These are phyloP conservation scores for Aquilaria malaccensis DNA, from an alignment of 345 rosid genomes.

Conservation along the genomic window DNA sequence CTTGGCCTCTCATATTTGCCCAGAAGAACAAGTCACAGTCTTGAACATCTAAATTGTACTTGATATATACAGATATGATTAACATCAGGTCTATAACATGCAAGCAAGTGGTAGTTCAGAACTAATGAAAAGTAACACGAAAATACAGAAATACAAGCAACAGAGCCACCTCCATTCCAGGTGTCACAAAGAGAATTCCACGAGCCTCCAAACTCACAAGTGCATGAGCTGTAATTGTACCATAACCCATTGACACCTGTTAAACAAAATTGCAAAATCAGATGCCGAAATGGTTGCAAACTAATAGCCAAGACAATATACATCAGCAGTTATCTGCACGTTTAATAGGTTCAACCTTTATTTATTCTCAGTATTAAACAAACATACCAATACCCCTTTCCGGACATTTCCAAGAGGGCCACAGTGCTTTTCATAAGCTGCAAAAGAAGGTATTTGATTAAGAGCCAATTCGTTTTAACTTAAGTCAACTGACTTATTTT, in stretches of 20 bases:
- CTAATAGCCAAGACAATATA: too few relatives aligned
- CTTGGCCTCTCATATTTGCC: too few relatives aligned
- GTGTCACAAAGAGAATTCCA: constrained; percentile 76
- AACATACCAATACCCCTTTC: constrained; percentile 95
- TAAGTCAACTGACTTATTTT: too few relatives aligned
- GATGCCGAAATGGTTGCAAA: background rate
- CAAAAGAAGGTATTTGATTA: constrained; percentile 10
- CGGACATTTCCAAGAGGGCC: constrained; percentile 95
- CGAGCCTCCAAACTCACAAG: constrained; percentile 92
- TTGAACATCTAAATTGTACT: too few relatives aligned
- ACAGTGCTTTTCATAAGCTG: constrained; percentile 79
- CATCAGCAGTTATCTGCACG: background rate
- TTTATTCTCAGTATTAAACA: constrained; percentile 1
- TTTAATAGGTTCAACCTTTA: background rate
- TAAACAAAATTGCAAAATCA: constrained; percentile 10
- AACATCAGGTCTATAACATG: too few relatives aligned
- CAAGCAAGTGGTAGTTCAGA: too few relatives aligned
- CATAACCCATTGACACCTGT: constrained; percentile 95
- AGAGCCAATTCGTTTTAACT: too few relatives aligned
- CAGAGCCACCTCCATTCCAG: constrained; percentile 77
- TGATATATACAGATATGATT: too few relatives aligned
- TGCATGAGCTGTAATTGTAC: constrained; percentile 78
- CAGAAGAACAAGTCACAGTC: too few relatives aligned
- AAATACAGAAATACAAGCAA: constrained; percentile 1
- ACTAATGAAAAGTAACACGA: too few relatives aligned